phyloP scores from a whole-genome alignment of 75 land plant genomes.

The Picea glauca region DNA sequence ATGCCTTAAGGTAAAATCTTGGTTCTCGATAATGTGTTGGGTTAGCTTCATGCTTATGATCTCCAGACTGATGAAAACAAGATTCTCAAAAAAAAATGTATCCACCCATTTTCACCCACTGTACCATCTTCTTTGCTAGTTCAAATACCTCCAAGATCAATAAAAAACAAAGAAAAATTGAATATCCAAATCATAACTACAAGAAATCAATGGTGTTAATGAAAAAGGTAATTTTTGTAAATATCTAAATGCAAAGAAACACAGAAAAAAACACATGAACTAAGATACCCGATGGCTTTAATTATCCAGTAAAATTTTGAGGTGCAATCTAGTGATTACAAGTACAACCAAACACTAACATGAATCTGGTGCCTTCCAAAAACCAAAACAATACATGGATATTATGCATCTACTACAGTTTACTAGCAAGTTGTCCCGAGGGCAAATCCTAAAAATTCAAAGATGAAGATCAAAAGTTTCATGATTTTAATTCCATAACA shows the following conservation, averaged over 20 bases:
- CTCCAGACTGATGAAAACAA: too few relatives aligned
- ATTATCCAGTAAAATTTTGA: too few relatives aligned
- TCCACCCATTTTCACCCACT: slow-evolving; percentile 39
- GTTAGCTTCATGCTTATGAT: too few relatives aligned
- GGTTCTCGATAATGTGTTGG: too few relatives aligned
- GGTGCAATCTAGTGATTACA: not conserved
- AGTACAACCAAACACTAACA: not conserved
- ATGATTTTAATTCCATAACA: too few relatives aligned
- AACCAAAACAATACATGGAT: too few relatives aligned
- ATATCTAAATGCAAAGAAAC: not conserved
- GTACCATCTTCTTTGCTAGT: slow-evolving; percentile 23
- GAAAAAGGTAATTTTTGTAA: not conserved
- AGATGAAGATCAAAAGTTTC: too few relatives aligned
- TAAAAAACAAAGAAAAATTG: not conserved
- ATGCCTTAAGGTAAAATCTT: too few relatives aligned
- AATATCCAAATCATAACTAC: not conserved
- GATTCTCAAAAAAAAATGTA: slow-evolving; percentile 47
- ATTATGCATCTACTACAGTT: too few relatives aligned
- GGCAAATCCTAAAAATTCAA: too few relatives aligned
- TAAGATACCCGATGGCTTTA: not conserved
- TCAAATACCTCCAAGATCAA: slow-evolving; percentile 17
- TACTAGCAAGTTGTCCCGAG: too few relatives aligned
- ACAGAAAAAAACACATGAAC: not conserved
- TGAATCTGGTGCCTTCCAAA: too few relatives aligned
- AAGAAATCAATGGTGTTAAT: slow-evolving; percentile 1